Evolutionary conservation across 768 basidiomycete species (phyloP).

Genomic region (Neoboletus magnificus): DNA sequence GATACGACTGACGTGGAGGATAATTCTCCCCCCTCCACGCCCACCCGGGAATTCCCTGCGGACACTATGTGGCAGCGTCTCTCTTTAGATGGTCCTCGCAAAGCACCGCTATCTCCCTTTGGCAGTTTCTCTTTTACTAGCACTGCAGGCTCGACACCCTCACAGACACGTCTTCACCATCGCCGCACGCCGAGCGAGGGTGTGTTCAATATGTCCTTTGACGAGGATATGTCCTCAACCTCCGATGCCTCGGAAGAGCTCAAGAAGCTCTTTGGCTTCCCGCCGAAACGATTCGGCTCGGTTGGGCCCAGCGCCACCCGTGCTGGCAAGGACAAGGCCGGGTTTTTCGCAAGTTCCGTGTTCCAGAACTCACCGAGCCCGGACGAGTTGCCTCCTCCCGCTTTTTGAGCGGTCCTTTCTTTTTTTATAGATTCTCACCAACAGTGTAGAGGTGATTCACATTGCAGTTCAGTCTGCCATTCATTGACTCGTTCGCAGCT

Average conservation of each 20-base stretch:
- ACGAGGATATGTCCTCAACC: slow-evolving; percentile 53
- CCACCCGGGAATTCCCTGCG: slow-evolving; percentile 41
- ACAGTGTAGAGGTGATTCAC: slow-evolving; percentile 40
- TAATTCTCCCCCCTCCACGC: slow-evolving; percentile 49
- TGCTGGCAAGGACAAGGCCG: slow-evolving; percentile 34
- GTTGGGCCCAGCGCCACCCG: slow-evolving; percentile 26
- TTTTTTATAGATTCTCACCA: slow-evolving; percentile 18
- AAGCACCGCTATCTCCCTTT: slow-evolving; percentile 46
- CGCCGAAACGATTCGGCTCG: slow-evolving; percentile 29
- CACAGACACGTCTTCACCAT: slow-evolving; percentile 42
- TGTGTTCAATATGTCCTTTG: slow-evolving; percentile 72
- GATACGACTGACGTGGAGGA: slow-evolving; percentile 55
- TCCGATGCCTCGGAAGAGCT: slow-evolving; percentile 39
- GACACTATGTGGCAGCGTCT: slow-evolving; percentile 33
- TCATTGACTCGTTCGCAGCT: slow-evolving; percentile 19
- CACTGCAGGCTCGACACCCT: slow-evolving; percentile 34
- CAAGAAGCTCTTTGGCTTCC: slow-evolving; percentile 34
- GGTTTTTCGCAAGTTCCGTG: slow-evolving; percentile 74
- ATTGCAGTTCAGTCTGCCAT: background rate
- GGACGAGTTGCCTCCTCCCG: slow-evolving; percentile 71
- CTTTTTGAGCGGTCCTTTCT: slow-evolving; percentile 47
- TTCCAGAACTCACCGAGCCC: slow-evolving; percentile 89
- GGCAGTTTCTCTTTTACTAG: slow-evolving; percentile 40
- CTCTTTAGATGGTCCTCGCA: slow-evolving; percentile 43
- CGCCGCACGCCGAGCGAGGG: slow-evolving; percentile 67